Evolutionary conservation across 2,329 filamentous ascomycete genomes (phyloP).

Genomic region (Colletotrichum sp.): DNA sequence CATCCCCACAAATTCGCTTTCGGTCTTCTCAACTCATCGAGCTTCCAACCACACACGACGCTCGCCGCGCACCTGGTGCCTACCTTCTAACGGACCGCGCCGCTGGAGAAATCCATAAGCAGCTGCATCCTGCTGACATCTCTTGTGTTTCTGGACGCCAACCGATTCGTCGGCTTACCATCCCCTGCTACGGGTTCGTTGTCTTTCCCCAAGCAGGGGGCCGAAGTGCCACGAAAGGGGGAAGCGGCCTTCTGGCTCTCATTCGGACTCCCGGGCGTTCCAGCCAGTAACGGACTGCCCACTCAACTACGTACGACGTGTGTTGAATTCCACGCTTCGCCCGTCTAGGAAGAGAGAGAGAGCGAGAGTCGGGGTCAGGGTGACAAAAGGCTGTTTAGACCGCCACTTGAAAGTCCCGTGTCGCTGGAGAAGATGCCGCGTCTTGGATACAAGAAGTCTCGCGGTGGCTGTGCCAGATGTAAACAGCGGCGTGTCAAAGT

Average conservation of each 20-base stretch:
- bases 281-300: not conserved
- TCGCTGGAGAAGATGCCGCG: constrained; percentile 25
- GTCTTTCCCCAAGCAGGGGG: not conserved
- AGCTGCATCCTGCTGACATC: not conserved
- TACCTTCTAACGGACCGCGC: not conserved
- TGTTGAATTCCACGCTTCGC: not conserved
- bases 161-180: not conserved
- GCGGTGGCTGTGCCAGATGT: constrained; percentile 38
- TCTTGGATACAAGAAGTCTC: constrained; percentile 40
- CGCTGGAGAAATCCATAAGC: not conserved
- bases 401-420: not conserved
- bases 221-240: not conserved
- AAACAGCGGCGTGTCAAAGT: constrained; percentile 42
- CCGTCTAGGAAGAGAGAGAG: not conserved
- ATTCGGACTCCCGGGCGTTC: not conserved
- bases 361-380: not conserved
- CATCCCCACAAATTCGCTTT: constrained; percentile 16
- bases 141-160: not conserved
- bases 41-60: not conserved
- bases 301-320: not conserved
- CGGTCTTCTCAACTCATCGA: not conserved
- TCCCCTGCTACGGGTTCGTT: not conserved
- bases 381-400: not conserved
- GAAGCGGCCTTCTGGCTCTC: not conserved
- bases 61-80: not conserved